A percentile compares a stretch with the other conserved stretches of the same genome.
Conservation (phyloP, 192 early-diverging fungal genomes). For the Podila horticola region DNA sequence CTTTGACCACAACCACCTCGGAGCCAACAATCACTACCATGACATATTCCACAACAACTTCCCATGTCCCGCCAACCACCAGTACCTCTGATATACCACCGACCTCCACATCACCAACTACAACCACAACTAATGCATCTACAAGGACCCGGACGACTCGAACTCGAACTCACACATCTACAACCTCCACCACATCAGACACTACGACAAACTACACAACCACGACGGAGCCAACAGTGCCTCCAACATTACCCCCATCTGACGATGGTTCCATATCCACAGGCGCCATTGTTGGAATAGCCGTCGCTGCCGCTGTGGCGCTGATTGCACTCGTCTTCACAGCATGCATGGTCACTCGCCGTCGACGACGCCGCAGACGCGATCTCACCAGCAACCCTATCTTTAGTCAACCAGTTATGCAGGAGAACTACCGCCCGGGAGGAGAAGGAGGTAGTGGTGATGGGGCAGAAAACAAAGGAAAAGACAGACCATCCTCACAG, state of each 20-base stretch:
- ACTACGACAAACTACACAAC: background rate
- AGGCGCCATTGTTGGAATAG: slow-evolving; percentile 26
- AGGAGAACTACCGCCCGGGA: background rate
- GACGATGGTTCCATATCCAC: slow-evolving; percentile 8
- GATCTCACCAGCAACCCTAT: background rate
- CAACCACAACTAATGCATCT: background rate
- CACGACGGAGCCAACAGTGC: background rate
- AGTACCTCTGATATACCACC: background rate
- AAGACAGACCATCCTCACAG: background rate
- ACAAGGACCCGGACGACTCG: background rate
- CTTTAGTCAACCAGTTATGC: slow-evolving; percentile 4
- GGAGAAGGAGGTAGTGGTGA: background rate
- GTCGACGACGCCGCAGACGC: background rate
- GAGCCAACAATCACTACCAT: background rate
- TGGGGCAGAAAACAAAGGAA: background rate
- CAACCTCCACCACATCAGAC: background rate
- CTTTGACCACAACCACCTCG: background rate
- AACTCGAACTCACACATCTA: background rate
- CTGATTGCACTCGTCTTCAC: background rate
- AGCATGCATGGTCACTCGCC: background rate
- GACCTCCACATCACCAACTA: background rate
- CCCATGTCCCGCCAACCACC: slow-evolving; percentile 6
- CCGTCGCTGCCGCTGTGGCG: slow-evolving; percentile 6
- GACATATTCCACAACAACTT: background rate
- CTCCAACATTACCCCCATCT: slow-evolving; percentile 1